phyloP scores from a whole-genome alignment of 1,139 yeast genomes.

The Saccharomycopsis hybrid region DNA sequence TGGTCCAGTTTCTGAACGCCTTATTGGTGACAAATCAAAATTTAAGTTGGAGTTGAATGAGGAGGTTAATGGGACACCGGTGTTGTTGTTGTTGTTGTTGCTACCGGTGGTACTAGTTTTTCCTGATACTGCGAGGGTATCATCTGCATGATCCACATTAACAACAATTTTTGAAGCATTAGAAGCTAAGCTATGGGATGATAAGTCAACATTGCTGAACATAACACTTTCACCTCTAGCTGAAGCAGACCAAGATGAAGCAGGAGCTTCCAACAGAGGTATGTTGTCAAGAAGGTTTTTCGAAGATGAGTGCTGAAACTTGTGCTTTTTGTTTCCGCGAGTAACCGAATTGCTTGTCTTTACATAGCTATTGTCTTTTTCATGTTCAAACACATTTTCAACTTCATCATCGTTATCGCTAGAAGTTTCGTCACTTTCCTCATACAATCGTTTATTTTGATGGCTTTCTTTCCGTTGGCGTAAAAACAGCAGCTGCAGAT shows the following conservation, averaged over 20 bases:
- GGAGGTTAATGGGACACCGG: conserved; percentile 33
- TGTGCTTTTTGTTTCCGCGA: no score
- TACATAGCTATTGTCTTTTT: conserved; percentile 1
- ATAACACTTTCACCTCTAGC: conserved; percentile 31
- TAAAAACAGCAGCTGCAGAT: no score
- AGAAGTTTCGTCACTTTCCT: conserved; percentile 11
- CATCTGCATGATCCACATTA: neutral
- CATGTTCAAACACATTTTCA: no score
- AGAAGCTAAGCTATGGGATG: no score
- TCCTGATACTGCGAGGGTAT: neutral
- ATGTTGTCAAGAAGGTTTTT: conserved; percentile 27
- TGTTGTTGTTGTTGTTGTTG: no score
- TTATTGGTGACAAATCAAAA: conserved; percentile 55
- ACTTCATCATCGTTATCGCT: no score
- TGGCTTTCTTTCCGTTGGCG: no score
- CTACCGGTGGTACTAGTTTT: neutral
- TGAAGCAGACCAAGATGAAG: conserved; percentile 33
- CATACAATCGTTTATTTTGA: conserved; percentile 10
- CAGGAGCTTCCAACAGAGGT: conserved; percentile 36
- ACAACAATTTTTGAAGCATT: no score
- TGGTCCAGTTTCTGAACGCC: conserved; percentile 56
- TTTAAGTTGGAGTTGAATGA: conserved; percentile 63
- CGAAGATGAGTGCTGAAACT: neutral
- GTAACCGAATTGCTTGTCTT: no score
- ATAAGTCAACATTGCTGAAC: no score